Percentiles rank a stretch among this genome's conserved stretches.
These are phyloP conservation scores for Cymbomonas tetramitiformis DNA, from an alignment of 139 green algal species.

Conservation along the genomic window DNA sequence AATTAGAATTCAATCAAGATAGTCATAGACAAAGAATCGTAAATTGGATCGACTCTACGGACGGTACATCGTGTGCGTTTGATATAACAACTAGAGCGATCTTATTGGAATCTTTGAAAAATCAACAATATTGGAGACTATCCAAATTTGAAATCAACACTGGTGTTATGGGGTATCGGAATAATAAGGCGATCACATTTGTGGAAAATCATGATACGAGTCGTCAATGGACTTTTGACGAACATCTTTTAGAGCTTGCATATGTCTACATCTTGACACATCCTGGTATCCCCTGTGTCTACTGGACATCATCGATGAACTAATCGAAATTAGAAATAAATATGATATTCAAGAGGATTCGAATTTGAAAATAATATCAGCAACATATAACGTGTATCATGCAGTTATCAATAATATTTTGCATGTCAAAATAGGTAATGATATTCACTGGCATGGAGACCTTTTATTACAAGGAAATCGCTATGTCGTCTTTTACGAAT, in stretches of 20 bases:
- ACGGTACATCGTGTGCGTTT: constrained; percentile 72
- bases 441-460: no score
- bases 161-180: constrained; percentile 52
- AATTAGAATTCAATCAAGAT: constrained; percentile 92
- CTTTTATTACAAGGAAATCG: constrained; percentile 8
- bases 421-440: no score
- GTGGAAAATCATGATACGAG: constrained; percentile 90
- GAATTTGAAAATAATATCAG: no score
- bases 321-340: no score
- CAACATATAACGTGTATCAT: no score
- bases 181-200: constrained; percentile 82
- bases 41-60: constrained; percentile 80
- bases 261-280: constrained; percentile 52
- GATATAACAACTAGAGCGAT: constrained; percentile 92
- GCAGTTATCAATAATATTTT: no score
- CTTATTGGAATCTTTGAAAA: constrained; percentile 70
- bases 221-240: constrained; percentile 38
- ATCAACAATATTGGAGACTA: constrained; percentile 86
- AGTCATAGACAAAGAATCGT: constrained; percentile 71
- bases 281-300: constrained; percentile 36
- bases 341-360: no score
- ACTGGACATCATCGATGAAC: no score
- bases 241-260: constrained; percentile 30
- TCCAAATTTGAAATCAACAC: constrained; percentile 41
- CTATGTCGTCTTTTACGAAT: constrained; percentile 10